phyloP scores from a whole-genome alignment of 192 early-diverging fungal genomes.

The Dispira parvispora region DNA sequence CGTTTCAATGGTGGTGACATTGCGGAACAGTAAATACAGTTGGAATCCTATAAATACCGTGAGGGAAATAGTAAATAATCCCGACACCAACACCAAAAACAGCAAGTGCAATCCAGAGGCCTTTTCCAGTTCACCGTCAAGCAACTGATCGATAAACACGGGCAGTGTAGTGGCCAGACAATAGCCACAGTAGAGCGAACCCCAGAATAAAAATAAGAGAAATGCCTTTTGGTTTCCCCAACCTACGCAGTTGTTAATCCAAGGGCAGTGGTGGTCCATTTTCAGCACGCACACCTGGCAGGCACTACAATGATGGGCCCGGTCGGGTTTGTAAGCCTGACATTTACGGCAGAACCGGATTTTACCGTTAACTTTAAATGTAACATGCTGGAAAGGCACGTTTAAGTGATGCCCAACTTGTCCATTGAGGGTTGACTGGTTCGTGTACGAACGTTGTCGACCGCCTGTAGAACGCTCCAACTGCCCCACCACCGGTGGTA shows the following conservation, averaged over 20 bases:
- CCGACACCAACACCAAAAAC: constrained; percentile 16
- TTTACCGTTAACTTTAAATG: constrained; percentile 23
- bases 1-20: constrained; percentile 27
- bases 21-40: constrained; percentile 19
- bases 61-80: constrained; percentile 17
- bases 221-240: constrained; percentile 61
- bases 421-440: too few relatives aligned
- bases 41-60: constrained; percentile 21
- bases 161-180: constrained; percentile 13
- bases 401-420: too few relatives aligned
- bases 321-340: constrained; percentile 53
- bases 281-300: constrained; percentile 57
- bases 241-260: constrained; percentile 70
- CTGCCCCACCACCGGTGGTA: too few relatives aligned
- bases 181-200: constrained; percentile 15
- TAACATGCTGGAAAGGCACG: constrained; percentile 13
- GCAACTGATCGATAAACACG: constrained; percentile 10
- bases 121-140: not conserved
- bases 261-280: constrained; percentile 69
- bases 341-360: constrained; percentile 31
- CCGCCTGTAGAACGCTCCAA: too few relatives aligned
- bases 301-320: constrained; percentile 64
- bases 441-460: too few relatives aligned
- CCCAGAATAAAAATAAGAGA: constrained; percentile 36
- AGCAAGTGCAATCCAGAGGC: constrained; percentile 14